Percentiles rank a stretch among this genome's conserved stretches.
Conservation (phyloP, 1,284 basidiomycete species). For the Termitomyces sp. region DNA sequence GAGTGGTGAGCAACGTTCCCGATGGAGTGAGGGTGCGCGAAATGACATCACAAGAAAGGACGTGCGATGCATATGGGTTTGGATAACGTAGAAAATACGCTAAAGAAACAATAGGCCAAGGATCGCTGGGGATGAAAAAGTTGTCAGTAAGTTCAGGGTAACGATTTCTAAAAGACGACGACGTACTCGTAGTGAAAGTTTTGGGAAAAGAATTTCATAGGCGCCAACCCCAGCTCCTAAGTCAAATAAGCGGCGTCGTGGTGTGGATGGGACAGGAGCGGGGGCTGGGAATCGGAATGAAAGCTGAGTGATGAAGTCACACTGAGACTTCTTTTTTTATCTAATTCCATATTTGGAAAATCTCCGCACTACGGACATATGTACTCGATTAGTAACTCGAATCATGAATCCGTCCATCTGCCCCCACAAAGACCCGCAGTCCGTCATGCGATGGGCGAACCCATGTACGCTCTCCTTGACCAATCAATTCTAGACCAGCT, state of each 20-base stretch:
- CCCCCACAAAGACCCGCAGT: slow-evolving; percentile 44
- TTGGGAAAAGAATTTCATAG: slow-evolving; percentile 79
- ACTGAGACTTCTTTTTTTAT: slow-evolving; percentile 17
- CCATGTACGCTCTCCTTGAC: slow-evolving; percentile 48
- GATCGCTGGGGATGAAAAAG: slow-evolving; percentile 51
- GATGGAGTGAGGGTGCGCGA: slow-evolving; percentile 69
- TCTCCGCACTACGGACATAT: neutral
- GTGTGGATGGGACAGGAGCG: slow-evolving; percentile 5
- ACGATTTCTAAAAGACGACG: neutral
- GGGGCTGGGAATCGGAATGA: neutral
- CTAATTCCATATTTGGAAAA: slow-evolving; percentile 8
- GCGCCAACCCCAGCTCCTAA: slow-evolving; percentile 27
- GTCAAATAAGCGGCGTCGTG: slow-evolving; percentile 10
- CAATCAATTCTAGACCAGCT: slow-evolving; percentile 42
- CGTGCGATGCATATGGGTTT: slow-evolving; percentile 92
- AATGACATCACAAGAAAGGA: slow-evolving; percentile 92
- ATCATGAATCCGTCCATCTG: slow-evolving; percentile 41
- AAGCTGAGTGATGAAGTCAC: slow-evolving; percentile 11
- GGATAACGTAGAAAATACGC: slow-evolving; percentile 97
- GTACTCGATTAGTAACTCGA: slow-evolving; percentile 35
- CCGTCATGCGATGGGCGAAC: slow-evolving; percentile 70
- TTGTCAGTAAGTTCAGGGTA: slow-evolving; percentile 8
- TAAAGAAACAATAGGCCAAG: slow-evolving; percentile 86
- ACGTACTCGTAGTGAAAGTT: slow-evolving; percentile 78
- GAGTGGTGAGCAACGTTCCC: slow-evolving; percentile 81